Conservation (phyloP, 345 rosid species). For the Salix dunnii region DNA sequence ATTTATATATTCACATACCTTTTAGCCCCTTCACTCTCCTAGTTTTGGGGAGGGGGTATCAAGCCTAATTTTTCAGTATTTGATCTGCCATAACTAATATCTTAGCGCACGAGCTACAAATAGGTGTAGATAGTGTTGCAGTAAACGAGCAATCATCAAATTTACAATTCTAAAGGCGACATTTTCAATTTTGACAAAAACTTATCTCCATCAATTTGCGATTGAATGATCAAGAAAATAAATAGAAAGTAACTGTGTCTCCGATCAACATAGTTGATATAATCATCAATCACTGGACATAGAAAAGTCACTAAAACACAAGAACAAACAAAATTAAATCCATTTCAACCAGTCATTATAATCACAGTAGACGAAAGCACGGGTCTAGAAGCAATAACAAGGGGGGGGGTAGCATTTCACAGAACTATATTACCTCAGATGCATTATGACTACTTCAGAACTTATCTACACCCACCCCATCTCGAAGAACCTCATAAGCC, state of each 20-base stretch:
- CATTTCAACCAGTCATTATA: background rate
- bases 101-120: background rate
- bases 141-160: background rate
- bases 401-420: slow-evolving; percentile 7
- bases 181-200: background rate
- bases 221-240: too few relatives aligned
- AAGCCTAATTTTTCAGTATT: background rate
- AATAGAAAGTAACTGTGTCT: background rate
- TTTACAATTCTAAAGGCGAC: background rate
- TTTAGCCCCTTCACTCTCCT: background rate
- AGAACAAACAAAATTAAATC: background rate
- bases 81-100: background rate
- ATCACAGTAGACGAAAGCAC: slow-evolving; percentile 10
- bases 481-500: slow-evolving; percentile 77
- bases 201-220: background rate
- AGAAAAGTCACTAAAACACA: background rate
- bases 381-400: background rate
- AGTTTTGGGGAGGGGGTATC: background rate
- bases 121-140: background rate
- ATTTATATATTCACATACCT: background rate
- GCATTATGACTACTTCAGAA: slow-evolving; percentile 40
- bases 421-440: background rate
- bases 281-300: background rate
- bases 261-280: background rate
- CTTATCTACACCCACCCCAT: slow-evolving; percentile 68